These are phyloP conservation scores for Xylaria hypoxylon DNA, from an alignment of 2,329 filamentous ascomycete species.

Conservation along the genomic window DNA sequence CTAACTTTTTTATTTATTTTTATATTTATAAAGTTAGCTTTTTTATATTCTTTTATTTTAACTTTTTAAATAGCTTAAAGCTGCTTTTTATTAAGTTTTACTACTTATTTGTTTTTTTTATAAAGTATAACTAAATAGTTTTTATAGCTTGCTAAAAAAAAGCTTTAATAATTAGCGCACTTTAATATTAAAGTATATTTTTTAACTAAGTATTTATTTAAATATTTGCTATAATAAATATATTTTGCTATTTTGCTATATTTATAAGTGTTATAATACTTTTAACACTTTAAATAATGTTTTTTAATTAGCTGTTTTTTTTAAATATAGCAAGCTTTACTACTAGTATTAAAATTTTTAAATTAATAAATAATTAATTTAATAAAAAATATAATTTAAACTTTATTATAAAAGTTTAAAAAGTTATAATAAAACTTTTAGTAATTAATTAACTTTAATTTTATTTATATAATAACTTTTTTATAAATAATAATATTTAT, in stretches of 20 bases:
- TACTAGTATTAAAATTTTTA: background rate
- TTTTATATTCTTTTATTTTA: constrained; percentile 1
- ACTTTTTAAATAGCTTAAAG: background rate
- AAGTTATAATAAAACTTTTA: background rate
- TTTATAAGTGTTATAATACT: background rate
- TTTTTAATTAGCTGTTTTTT: constrained; percentile 1
- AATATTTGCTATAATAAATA: too few relatives aligned
- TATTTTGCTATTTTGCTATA: background rate
- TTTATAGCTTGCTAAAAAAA: background rate
- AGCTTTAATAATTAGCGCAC: background rate
- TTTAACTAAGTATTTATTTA: too few relatives aligned
- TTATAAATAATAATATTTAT: background rate
- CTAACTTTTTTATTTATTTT: background rate
- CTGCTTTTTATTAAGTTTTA: background rate
- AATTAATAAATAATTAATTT: background rate
- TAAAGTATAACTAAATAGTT: background rate
- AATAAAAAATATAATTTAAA: background rate
- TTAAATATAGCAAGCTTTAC: background rate
- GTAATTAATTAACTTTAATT: background rate
- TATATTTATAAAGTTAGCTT: background rate
- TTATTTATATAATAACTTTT: background rate
- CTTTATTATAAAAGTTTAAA: background rate
- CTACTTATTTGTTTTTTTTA: background rate
- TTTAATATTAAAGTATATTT: too few relatives aligned
- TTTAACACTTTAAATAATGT: background rate